Base-by-base conservation (phyloP, 352 stramenopile genomes). In the Phytopythium litorale region DNA sequence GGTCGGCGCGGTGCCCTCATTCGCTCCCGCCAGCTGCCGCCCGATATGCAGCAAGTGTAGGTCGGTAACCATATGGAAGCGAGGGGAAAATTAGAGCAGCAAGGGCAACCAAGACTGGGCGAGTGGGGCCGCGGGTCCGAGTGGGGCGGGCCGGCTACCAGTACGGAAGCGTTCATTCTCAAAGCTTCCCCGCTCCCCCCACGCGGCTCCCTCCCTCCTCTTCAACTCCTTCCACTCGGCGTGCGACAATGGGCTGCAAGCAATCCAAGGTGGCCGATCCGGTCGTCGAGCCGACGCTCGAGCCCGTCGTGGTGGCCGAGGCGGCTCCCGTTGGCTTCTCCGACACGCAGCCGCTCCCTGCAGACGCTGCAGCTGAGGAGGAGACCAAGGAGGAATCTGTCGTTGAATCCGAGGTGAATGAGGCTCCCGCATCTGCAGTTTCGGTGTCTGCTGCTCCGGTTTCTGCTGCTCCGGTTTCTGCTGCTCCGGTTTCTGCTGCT, bases 211-310 rank as follows among this genome's bases (percentile, higher is more conserved):
- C 52, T 35, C 30, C 48, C 38, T 43, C 28, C 53, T 33, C 25
- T 32, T 19, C 33, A 8, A 28, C 52, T 28, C 50, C 15, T 11
- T 16, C 8, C 19, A 43, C 25, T 43, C 59, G 63, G n/a, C n/a
- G n/a, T n/a, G n/a, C 19, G 65, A 50, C 23, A n/a, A 89, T 89
- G 80, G 80, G 80, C 70, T 89, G 80, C 80, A 68, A 63, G 59
- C 78, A 88, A 71, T 89, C 80, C 56, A 85, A 73, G 55, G 63
- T 69, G 58, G 80, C 74, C 63, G 70, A 84, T 32, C 70, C 81
- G 49, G 71, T 86, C 43, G 52, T 79, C 19, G 72, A 80, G 56
- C 63, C 68, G 48, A 61, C 64, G 7, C 45, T 63, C 40, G 62
- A 72, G 50, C 56, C 56, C 21, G 65, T 57, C 1, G 50, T 53